These are phyloP conservation scores for Arabidopsis suecica DNA, from an alignment of 345 rosid species.

Conservation along the genomic window DNA sequence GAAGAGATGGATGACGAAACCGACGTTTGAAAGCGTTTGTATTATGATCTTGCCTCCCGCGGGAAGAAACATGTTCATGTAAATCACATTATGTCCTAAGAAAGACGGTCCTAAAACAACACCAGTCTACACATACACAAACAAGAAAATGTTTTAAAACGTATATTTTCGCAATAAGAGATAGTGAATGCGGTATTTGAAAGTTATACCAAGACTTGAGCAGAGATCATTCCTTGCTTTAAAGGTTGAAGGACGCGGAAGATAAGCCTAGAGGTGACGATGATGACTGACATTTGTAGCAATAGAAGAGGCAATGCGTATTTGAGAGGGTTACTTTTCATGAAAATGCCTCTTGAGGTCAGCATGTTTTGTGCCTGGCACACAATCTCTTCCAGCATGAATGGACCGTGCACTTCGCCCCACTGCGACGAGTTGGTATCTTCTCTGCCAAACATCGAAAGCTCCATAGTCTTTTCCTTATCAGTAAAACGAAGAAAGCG, in stretches of 20 bases:
- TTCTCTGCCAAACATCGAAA: neutral
- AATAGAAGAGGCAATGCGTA: slow-evolving; percentile 39
- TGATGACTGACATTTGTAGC: slow-evolving; percentile 40
- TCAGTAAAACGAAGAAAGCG: neutral
- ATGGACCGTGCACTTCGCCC: slow-evolving; percentile 42
- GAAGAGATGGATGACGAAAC: slow-evolving; percentile 47
- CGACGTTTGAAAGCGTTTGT: slow-evolving; percentile 44
- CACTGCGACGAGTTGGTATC: slow-evolving; percentile 17
- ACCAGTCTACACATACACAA: slow-evolving; percentile 41
- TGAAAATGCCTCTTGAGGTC: slow-evolving; percentile 40
- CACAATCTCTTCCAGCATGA: slow-evolving; percentile 36
- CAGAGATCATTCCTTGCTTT: slow-evolving; percentile 45
- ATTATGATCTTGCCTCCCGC: slow-evolving; percentile 36
- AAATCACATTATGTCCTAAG: slow-evolving; percentile 30
- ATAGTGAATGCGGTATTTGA: neutral
- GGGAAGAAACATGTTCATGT: slow-evolving; percentile 33
- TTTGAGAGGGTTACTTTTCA: slow-evolving; percentile 38
- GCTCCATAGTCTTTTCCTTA: slow-evolving; percentile 17
- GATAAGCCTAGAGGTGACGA: slow-evolving; percentile 39
- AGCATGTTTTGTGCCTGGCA: slow-evolving; percentile 31
- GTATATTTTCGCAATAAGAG: neutral
- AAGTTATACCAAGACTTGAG: slow-evolving; percentile 46
- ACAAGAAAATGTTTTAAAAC: slow-evolving; percentile 9
- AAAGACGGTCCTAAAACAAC: slow-evolving; percentile 43
- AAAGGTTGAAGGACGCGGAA: slow-evolving; percentile 35